Base-by-base conservation (phyloP, 1,139 yeast genomes). In the Yamadazyma siamensis region DNA sequence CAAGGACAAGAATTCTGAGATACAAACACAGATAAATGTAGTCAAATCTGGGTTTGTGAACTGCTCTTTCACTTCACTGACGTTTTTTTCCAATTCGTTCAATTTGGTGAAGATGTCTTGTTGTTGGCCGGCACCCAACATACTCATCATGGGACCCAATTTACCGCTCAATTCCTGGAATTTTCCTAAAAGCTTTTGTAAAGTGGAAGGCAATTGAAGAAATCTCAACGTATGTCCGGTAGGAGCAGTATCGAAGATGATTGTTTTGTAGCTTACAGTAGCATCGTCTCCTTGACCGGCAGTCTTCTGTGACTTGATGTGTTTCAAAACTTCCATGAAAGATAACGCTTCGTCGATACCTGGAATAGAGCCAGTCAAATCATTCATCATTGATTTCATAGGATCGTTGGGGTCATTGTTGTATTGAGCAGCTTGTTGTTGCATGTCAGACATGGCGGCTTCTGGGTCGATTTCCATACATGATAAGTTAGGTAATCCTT, bases 381-480 rank as follows among this genome's bases (percentile, higher is more conserved):
- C 98, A 43, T 80, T 85, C 84, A 91, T 80, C 71, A 85, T 76
- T 35, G 76, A 70, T 39, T 72, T 71, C 50, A 80, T 60, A 10
- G 86, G 87, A 50, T 78, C 65, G 45, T 68, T 75, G 16, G 77
- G 71, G 46, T 72, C 79, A 52, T 63, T 58, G 52, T 79, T 81
- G 47, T 72, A 72, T 47, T 67, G 72, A 34, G 55, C 65, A 11
- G 75, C 72, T 46, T 75, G 77, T 43, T 75, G 80, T 49, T 84
- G 80, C 65, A 89, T 76, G 52, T 91, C 98, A 47, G 85, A 87
- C 71, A 91, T 74, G 27, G 95, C 86, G 3, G 96, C 95, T 31
- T 85, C 83, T 17, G 98, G 97, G 52, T 91, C 98, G 52, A 91
- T 91, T 61, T 91, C 98, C 98, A 91, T 91, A 66, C 97, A 94